Base-by-base conservation (phyloP, 2,329 filamentous ascomycete genomes). In the Alternaria burnsii region DNA sequence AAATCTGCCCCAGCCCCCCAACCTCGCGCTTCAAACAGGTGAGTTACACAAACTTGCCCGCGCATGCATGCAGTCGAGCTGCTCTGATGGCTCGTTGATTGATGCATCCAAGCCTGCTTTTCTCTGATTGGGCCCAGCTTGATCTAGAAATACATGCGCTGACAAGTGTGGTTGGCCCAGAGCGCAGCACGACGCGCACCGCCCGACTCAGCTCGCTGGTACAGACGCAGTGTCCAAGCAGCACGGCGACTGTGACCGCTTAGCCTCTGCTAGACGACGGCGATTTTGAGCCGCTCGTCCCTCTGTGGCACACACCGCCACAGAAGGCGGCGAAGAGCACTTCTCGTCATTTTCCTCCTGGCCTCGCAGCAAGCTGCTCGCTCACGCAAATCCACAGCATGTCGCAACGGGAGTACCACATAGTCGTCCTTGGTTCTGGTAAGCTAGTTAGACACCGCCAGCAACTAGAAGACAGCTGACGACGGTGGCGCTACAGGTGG, bases 401-500 rank as follows among this genome's bases (percentile, higher is more conserved):
- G 77, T 77, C 75, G 68, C 77, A 79, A 68, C 71, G 78, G 62
- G 78, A 80, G 64, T 80, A 80, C 64, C 78, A 80, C 67, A 80
- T 80, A 62, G 78, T 80, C 54, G 78, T 80, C 56, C 76, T 80
- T 18, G 78, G 78, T 40, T 79, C 77, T 52, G 78, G 78, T 79
- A 71, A 70, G 77, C 65, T 62, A 61, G 60, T 57, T 32, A 34
- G 51, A 61, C 55, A 41, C 62, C 55, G 64, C 58, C 51, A 56
- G 43, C 57, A 65, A 41, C 58, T 60, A 67, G 59, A 61, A 53
- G 51, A 60, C 42, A 43, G 63, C 72, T 74, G 63, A 77, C 71
- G 43, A 65, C 57, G 46, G 54, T 71, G 66, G 67, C 67, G 67
- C 60, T 73, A 72, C 78, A 93, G 91, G 93, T 81, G 93, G 93